Evolutionary conservation across 2,329 filamentous ascomycete genomes (phyloP), one percentile per base, ranked within the genome.

Genomic region (Colletotrichum spinosum): DNA sequence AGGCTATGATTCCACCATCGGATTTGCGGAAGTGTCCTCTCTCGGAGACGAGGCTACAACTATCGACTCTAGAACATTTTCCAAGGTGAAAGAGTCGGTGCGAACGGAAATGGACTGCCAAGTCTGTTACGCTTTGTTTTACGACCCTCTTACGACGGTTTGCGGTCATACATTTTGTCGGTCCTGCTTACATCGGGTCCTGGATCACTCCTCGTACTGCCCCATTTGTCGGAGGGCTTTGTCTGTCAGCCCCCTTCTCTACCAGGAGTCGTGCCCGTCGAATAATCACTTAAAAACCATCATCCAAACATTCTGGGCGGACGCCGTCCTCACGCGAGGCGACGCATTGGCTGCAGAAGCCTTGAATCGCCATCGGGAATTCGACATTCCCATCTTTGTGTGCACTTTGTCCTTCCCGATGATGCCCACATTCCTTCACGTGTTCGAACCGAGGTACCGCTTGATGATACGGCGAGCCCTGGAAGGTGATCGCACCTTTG

Each of bases 81-180:
- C 83, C 34, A 82, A 81, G 39, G 74, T 96, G 12, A 88, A 88
- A 70, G 85, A 90, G 34, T 80, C 83, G 1, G 83, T 88, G 3
- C 86, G 89, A 66, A 81, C 83, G 13, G 93, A 97, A 74, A 81
- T 97, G 72, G 93, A 97, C 72, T 97, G 94, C 70, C 92, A 96
- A 71, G 89, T 97, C 64, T 97, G 94, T 78, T 97, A 95, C 75
- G 87, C 89, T 45, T 77, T 97, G 25, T 91, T 95, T 75, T 81
- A 93, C 66, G 92, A 97, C 67, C 93, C 94, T 0, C 81, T 94
- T 55, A 97, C 94, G 0, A 97, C 93, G 0, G 84, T 87, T 2
- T 97, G 94, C 72, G 94, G 94, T 1, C 94, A 97, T 75, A 97
- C 93, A 0, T 95, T 96, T 72, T 97, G 94, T 75, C 89, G 92